Percentiles rank a stretch among this genome's conserved stretches.
These are phyloP conservation scores for Colletotrichum destructivum DNA, from an alignment of 2,329 filamentous ascomycete species.

Conservation along the genomic window DNA sequence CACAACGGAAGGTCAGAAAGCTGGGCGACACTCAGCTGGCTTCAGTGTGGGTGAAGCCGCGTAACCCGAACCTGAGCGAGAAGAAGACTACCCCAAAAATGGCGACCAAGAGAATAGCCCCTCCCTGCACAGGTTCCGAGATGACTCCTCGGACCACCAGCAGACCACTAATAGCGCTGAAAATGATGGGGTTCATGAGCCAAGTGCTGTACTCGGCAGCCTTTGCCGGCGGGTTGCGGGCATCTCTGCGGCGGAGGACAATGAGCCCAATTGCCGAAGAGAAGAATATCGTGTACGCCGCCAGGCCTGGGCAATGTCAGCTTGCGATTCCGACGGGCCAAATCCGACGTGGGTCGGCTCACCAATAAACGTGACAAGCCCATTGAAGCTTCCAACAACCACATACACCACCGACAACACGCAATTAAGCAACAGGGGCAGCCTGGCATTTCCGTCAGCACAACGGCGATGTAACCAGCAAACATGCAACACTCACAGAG, in stretches of 20 bases:
- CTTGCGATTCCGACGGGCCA: neutral
- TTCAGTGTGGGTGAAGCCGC: constrained; percentile 39
- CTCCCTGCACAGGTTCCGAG: constrained; percentile 48
- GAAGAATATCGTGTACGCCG: constrained; percentile 47
- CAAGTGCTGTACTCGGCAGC: constrained; percentile 45
- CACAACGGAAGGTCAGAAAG: neutral
- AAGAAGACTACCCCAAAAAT: constrained; percentile 47
- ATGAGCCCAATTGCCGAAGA: constrained; percentile 48
- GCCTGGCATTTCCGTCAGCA: constrained; percentile 39
- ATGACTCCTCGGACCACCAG: constrained; percentile 49
- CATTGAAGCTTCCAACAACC: constrained; percentile 46
- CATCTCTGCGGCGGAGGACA: constrained; percentile 45
- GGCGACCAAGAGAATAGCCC: constrained; percentile 48
- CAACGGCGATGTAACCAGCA: constrained; percentile 1
- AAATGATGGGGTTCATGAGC: constrained; percentile 47
- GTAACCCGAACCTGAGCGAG: constrained; percentile 45
- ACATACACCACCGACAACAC: constrained; percentile 47
- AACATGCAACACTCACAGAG: constrained; percentile 42
- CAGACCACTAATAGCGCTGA: constrained; percentile 47
- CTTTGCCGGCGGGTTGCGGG: constrained; percentile 37
- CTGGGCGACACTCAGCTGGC: constrained; percentile 21
- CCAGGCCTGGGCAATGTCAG: constrained; percentile 42
- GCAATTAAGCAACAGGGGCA: constrained; percentile 46
- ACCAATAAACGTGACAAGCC: constrained; percentile 48
- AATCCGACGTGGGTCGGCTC: neutral